Percentiles rank a stretch among this genome's conserved stretches.
Evolutionary conservation across 768 basidiomycete genomes (phyloP).

Genomic region (Leucogyrophana mollusca): DNA sequence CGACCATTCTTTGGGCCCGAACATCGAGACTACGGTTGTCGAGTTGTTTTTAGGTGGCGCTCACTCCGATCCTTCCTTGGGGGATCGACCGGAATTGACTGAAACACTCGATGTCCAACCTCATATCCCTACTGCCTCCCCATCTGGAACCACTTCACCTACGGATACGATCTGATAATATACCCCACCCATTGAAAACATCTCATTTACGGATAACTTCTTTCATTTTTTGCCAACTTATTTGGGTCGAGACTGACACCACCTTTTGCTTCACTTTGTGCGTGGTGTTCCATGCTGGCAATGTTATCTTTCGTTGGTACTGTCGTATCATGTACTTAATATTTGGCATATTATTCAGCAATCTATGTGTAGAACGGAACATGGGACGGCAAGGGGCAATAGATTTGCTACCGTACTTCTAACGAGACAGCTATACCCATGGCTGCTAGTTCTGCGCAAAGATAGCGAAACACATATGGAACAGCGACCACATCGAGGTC

Average conservation of each 20-base stretch:
- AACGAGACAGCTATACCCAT: constrained; percentile 96
- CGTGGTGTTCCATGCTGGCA: no score
- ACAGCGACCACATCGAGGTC: constrained; percentile 94
- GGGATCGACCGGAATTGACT: background rate
- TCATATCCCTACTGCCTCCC: background rate
- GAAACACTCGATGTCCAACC: background rate
- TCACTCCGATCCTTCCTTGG: constrained; percentile 3
- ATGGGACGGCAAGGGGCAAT: background rate
- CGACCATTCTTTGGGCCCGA: constrained; percentile 9
- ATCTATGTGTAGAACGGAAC: background rate
- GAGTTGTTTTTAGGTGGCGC: constrained; percentile 40
- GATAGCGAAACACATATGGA: constrained; percentile 91
- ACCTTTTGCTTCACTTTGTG: background rate
- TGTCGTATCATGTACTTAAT: no score
- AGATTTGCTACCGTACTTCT: constrained; percentile 52
- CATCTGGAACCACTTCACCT: background rate
- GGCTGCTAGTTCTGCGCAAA: constrained; percentile 95
- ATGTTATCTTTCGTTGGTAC: constrained; percentile 3
- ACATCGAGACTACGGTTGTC: constrained; percentile 50
- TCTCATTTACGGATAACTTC: constrained; percentile 1
- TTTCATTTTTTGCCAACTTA: background rate
- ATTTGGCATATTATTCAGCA: no score
- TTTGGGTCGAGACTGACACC: constrained; percentile 2
- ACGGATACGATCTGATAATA: constrained; percentile 7
- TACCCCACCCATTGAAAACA: constrained; percentile 1